A percentile compares a stretch with the other conserved stretches of the same genome.
These are phyloP conservation scores for Phytopythium chamaehyphon DNA, from an alignment of 352 stramenopile genomes.

Conservation along the genomic window DNA sequence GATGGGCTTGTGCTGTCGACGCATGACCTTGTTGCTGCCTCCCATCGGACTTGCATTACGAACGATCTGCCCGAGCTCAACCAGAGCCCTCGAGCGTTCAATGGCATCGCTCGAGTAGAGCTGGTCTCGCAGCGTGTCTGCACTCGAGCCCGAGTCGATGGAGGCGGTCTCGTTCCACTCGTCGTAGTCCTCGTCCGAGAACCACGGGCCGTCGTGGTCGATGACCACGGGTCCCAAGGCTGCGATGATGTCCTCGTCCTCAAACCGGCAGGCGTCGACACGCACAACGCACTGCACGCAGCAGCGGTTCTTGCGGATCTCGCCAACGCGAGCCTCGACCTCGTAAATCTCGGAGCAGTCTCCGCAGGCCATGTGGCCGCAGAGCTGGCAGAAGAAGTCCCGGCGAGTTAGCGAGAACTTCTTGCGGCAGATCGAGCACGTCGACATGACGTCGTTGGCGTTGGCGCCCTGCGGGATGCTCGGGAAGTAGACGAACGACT, in stretches of 20 bases:
- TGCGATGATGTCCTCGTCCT: slow-evolving; percentile 52
- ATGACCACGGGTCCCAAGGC: slow-evolving; percentile 46
- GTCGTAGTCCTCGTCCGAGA: slow-evolving; percentile 23
- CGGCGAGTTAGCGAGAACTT: slow-evolving; percentile 41
- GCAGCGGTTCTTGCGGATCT: slow-evolving; percentile 41
- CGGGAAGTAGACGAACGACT: slow-evolving; percentile 49
- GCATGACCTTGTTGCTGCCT: slow-evolving; percentile 4
- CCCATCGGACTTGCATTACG: background rate
- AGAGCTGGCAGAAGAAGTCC: slow-evolving; percentile 54
- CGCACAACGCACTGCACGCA: slow-evolving; percentile 54
- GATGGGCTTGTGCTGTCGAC: slow-evolving; percentile 9
- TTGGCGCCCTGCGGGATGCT: slow-evolving; percentile 9
- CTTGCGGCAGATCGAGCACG: slow-evolving; percentile 36
- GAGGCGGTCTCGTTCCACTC: slow-evolving; percentile 18
- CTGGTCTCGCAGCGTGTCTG: slow-evolving; percentile 17
- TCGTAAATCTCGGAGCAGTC: slow-evolving; percentile 57
- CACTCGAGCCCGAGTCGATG: slow-evolving; percentile 12
- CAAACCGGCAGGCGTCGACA: slow-evolving; percentile 51
- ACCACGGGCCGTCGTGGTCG: slow-evolving; percentile 22
- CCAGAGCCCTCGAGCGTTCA: slow-evolving; percentile 26
- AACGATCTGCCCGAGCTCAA: slow-evolving; percentile 31
- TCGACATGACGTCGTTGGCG: slow-evolving; percentile 9
- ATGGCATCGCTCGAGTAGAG: slow-evolving; percentile 30
- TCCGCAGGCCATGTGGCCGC: slow-evolving; percentile 41
- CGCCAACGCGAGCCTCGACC: slow-evolving; percentile 39